Percentiles rank a stretch among this genome's conserved stretches.
phyloP scores from a whole-genome alignment of 805 yeast genomes.

The Candida nitratophila region DNA sequence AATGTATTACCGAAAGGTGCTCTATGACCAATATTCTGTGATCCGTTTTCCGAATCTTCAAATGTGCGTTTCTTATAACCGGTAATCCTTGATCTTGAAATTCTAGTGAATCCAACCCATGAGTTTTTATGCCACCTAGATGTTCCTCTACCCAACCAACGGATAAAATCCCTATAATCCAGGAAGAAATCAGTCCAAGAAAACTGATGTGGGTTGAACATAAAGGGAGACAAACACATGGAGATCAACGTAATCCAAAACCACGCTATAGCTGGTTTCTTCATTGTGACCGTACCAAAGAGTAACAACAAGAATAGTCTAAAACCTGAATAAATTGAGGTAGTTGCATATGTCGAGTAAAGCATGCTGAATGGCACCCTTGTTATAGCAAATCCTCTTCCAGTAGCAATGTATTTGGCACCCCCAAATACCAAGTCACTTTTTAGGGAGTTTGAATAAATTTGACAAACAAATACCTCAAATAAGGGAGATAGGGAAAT shows the following conservation, averaged over 20 bases:
- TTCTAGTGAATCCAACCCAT: slow-evolving; percentile 73
- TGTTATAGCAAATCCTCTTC: slow-evolving; percentile 88
- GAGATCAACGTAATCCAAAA: slow-evolving; percentile 44
- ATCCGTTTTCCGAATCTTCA: slow-evolving; percentile 51
- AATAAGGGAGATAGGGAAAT: slow-evolving; percentile 81
- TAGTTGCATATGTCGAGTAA: slow-evolving; percentile 68
- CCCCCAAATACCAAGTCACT: slow-evolving; percentile 84
- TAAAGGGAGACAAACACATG: slow-evolving; percentile 40
- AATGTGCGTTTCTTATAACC: slow-evolving; percentile 69
- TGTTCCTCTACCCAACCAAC: slow-evolving; percentile 84
- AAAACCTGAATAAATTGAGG: slow-evolving; percentile 75
- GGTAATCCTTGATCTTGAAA: slow-evolving; percentile 80
- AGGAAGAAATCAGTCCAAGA: slow-evolving; percentile 38
- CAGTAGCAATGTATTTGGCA: slow-evolving; percentile 87
- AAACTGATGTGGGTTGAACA: slow-evolving; percentile 51
- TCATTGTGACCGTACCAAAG: slow-evolving; percentile 74
- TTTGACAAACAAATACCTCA: slow-evolving; percentile 93
- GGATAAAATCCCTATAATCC: slow-evolving; percentile 41
- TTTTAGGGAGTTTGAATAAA: slow-evolving; percentile 72
- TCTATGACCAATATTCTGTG: slow-evolving; percentile 40
- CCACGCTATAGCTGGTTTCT: slow-evolving; percentile 67
- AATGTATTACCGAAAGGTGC: slow-evolving; percentile 73
- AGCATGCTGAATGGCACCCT: slow-evolving; percentile 65
- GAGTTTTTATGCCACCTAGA: slow-evolving; percentile 58
- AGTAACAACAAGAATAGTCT: slow-evolving; percentile 60